These are phyloP conservation scores for Solioccasus polychromus DNA, from an alignment of 768 basidiomycete genomes.

Conservation along the genomic window DNA sequence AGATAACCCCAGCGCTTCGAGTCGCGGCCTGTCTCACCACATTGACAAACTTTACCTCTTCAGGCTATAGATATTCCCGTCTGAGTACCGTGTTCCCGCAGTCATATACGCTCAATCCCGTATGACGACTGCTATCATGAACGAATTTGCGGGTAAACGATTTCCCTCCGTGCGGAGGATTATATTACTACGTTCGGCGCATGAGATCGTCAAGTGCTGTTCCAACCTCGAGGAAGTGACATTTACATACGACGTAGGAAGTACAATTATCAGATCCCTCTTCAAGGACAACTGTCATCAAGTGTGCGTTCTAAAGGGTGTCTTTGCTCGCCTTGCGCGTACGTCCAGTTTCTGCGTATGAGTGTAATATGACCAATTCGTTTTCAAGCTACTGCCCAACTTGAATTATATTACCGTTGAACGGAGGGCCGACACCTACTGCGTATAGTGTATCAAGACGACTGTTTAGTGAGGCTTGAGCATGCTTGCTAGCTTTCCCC, in stretches of 20 bases:
- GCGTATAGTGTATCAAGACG: too few species aligned
- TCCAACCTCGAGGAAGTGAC: constrained; percentile 9
- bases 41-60: constrained; percentile 5
- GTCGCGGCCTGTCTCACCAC: constrained; percentile 6
- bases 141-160: constrained; percentile 4
- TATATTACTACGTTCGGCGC: constrained; percentile 1
- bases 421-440: too few species aligned
- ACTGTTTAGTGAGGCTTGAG: too few species aligned
- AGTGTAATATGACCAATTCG: too few species aligned
- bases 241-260: too few species aligned
- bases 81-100: background rate
- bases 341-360: too few species aligned
- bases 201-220: constrained; percentile 10
- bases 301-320: constrained; percentile 7
- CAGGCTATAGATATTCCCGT: constrained; percentile 9
- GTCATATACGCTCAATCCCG: background rate
- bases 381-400: too few species aligned
- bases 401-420: too few species aligned
- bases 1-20: constrained; percentile 7
- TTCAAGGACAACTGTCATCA: constrained; percentile 1
- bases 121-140: constrained; percentile 10
- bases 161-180: constrained; percentile 11
- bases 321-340: constrained; percentile 1
- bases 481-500: too few species aligned
- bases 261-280: constrained; percentile 2